A percentile compares a stretch with the other conserved stretches of the same genome.
Evolutionary conservation across 306 rosid species (phyloP).

Genomic region (Vicia villosa): DNA sequence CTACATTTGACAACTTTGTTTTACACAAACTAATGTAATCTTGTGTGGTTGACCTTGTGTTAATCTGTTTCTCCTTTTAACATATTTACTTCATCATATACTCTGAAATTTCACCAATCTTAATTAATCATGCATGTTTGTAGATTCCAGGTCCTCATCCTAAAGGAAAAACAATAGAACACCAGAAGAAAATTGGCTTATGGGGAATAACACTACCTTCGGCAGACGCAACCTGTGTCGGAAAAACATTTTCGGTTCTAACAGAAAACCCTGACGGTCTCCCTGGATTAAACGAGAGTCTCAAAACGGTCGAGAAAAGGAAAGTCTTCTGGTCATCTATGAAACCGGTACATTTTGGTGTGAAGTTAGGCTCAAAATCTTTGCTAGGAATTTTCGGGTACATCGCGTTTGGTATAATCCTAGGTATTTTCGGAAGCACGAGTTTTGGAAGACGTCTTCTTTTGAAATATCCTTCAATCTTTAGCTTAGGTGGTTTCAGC

Average conservation of each 20-base stretch:
- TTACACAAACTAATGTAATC: background rate
- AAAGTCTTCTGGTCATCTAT: slow-evolving; percentile 68
- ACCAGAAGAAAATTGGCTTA: slow-evolving; percentile 68
- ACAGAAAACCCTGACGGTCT: slow-evolving; percentile 71
- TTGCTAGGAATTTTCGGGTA: slow-evolving; percentile 50
- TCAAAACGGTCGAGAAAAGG: slow-evolving; percentile 53
- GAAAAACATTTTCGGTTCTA: slow-evolving; percentile 65
- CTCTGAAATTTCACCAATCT: background rate
- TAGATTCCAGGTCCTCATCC: slow-evolving; percentile 83
- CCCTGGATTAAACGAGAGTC: slow-evolving; percentile 63
- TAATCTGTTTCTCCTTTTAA: background rate
- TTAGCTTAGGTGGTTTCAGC: slow-evolving; percentile 72
- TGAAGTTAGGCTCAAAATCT: slow-evolving; percentile 67
- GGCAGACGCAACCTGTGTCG: slow-evolving; percentile 73
- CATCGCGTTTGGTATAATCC: slow-evolving; percentile 47
- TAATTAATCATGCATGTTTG: slow-evolving; percentile 35
- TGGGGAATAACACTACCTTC: slow-evolving; percentile 80
- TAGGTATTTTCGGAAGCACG: slow-evolving; percentile 62
- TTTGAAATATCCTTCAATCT: slow-evolving; percentile 72
- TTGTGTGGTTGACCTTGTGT: slow-evolving; percentile 9
- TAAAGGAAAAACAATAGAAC: slow-evolving; percentile 56
- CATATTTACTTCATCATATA: slow-evolving; percentile 26
- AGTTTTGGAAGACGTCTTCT: slow-evolving; percentile 79
- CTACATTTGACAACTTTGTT: background rate
- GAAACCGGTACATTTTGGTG: slow-evolving; percentile 81